Conservation (phyloP, 805 yeast genomes). For the Scheffersomyces coipomensis region DNA sequence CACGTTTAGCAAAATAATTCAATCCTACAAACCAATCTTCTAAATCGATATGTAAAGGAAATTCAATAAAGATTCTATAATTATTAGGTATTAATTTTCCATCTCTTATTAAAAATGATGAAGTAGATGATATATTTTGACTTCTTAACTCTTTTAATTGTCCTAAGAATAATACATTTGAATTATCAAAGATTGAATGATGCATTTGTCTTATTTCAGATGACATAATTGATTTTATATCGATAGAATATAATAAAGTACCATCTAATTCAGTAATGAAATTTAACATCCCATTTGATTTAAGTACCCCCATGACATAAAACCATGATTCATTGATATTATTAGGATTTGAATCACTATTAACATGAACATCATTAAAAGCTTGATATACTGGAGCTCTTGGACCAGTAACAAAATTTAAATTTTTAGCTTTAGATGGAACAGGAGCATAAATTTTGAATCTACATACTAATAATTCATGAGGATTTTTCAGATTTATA, state of each 20-base stretch:
- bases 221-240: slow-evolving; percentile 49
- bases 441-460: slow-evolving; percentile 66
- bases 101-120: slow-evolving; percentile 31
- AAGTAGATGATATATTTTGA: slow-evolving; percentile 34
- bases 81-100: slow-evolving; percentile 30
- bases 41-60: slow-evolving; percentile 65
- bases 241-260: slow-evolving; percentile 54
- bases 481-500: slow-evolving; percentile 17
- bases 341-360: slow-evolving; percentile 4
- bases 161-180: slow-evolving; percentile 61
- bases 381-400: slow-evolving; percentile 32
- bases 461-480: slow-evolving; percentile 56
- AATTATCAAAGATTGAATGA: slow-evolving; percentile 58
- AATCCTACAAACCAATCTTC: slow-evolving; percentile 78
- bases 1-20: slow-evolving; percentile 60
- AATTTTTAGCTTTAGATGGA: slow-evolving; percentile 38
- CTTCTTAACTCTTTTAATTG: slow-evolving; percentile 52
- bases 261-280: slow-evolving; percentile 66
- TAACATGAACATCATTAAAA: neutral
- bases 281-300: slow-evolving; percentile 61
- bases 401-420: slow-evolving; percentile 36
- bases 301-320: slow-evolving; percentile 66
- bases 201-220: slow-evolving; percentile 67
- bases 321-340: slow-evolving; percentile 61
- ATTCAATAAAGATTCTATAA: slow-evolving; percentile 53